Conservation (phyloP, 306 rosid species). For the peach (Prunus persica) region DNA sequence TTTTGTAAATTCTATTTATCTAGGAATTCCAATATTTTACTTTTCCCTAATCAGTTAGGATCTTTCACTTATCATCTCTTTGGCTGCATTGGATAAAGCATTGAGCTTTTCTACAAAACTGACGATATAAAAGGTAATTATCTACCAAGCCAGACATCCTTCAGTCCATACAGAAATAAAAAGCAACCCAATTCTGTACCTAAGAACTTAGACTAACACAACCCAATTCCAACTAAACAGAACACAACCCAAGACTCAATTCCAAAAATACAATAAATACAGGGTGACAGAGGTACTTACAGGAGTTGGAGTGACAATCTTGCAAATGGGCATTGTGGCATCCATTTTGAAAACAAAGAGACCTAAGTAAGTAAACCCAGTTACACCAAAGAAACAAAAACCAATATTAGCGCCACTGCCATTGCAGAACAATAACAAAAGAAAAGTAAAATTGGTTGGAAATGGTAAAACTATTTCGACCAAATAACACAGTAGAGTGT, state of each 20-base stretch:
- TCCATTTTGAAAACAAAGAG: slow-evolving; percentile 44
- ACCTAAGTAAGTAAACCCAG: slow-evolving; percentile 6
- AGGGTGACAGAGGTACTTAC: slow-evolving; percentile 28
- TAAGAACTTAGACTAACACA: background rate
- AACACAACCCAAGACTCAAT: slow-evolving; percentile 3
- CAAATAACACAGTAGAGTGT: background rate
- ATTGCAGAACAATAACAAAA: background rate
- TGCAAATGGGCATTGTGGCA: slow-evolving; percentile 62
- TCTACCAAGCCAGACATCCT: background rate
- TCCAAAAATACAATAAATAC: background rate
- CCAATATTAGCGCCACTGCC: background rate
- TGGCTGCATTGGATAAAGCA: background rate
- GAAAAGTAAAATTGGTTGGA: background rate
- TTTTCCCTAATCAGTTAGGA: background rate
- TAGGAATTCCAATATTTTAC: background rate
- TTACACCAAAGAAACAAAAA: background rate
- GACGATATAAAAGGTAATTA: background rate
- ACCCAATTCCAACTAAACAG: slow-evolving; percentile 2
- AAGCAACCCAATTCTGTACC: background rate
- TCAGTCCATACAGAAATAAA: background rate
- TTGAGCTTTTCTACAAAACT: background rate
- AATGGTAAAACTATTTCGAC: background rate
- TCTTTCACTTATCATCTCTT: background rate
- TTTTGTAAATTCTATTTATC: background rate
- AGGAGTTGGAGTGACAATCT: slow-evolving; percentile 47